These are phyloP conservation scores for Scleroderma bovista DNA, from an alignment of 768 basidiomycete species.

Conservation along the genomic window DNA sequence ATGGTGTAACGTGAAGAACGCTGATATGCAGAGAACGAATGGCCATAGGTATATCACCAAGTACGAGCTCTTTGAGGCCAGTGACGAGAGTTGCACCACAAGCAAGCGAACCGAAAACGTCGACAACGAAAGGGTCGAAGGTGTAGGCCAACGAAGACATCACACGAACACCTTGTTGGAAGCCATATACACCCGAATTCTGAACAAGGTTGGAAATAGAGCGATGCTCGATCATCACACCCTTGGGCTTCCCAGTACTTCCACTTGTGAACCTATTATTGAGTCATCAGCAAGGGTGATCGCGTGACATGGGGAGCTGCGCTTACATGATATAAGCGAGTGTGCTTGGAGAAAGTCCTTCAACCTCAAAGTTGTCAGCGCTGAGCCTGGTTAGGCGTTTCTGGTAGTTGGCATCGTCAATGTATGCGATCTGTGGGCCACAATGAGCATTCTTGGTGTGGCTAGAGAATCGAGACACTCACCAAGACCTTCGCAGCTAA, in stretches of 20 bases:
- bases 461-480: background rate
- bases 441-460: background rate
- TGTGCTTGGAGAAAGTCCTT: slow-evolving; percentile 16
- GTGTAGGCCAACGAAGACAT: slow-evolving; percentile 26
- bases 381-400: slow-evolving; percentile 13
- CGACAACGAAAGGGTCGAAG: slow-evolving; percentile 18
- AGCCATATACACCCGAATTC: slow-evolving; percentile 13
- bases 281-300: background rate
- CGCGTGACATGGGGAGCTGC: background rate
- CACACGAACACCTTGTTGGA: slow-evolving; percentile 17
- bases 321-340: slow-evolving; percentile 24
- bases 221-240: slow-evolving; percentile 16
- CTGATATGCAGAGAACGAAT: slow-evolving; percentile 21
- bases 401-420: slow-evolving; percentile 24
- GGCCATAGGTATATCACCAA: slow-evolving; percentile 24
- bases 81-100: slow-evolving; percentile 15
- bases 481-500: slow-evolving; percentile 20
- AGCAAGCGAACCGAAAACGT: slow-evolving; percentile 16
- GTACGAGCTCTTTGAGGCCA: slow-evolving; percentile 20
- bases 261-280: slow-evolving; percentile 14
- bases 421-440: slow-evolving; percentile 17
- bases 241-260: slow-evolving; percentile 18
- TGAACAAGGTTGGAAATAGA: slow-evolving; percentile 12
- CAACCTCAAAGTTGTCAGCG: slow-evolving; percentile 15
- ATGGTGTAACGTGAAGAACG: slow-evolving; percentile 27